phyloP scores from a whole-genome alignment of 306 rosid genomes.

The Fragaria ananassa region DNA sequence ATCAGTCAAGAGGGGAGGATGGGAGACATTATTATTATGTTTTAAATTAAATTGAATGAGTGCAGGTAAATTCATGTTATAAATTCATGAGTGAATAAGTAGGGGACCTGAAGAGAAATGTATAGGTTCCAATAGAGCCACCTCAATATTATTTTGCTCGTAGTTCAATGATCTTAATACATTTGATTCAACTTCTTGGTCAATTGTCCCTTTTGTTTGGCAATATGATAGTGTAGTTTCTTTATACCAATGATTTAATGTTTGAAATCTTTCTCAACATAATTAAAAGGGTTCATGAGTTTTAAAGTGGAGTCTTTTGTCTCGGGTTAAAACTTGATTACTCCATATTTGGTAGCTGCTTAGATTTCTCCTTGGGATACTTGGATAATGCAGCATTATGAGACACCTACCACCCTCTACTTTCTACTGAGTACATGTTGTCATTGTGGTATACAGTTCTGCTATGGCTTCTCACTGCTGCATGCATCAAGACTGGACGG shows the following conservation, averaged over 20 bases:
- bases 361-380: not conserved
- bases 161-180: not conserved
- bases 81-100: not conserved
- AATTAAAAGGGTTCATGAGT: not conserved
- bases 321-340: not conserved
- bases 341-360: not conserved
- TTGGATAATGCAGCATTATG: not conserved
- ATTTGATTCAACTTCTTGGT: not conserved
- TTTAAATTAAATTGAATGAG: not conserved
- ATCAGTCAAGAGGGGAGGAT: not conserved
- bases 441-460: constrained; percentile 45
- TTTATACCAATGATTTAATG: not conserved
- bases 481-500: constrained; percentile 68
- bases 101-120: not conserved
- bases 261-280: not conserved
- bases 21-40: not conserved
- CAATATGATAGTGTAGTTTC: not conserved
- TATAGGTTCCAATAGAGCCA: not conserved
- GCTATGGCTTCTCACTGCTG: constrained; percentile 72
- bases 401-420: not conserved
- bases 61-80: not conserved
- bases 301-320: not conserved
- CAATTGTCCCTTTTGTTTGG: not conserved
- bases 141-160: not conserved
- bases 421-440: constrained; percentile 13